Percentiles rank a stretch among this genome's conserved stretches.
phyloP scores from a whole-genome alignment of 1,284 basidiomycete genomes.

The Pseudozyma thailandica region DNA sequence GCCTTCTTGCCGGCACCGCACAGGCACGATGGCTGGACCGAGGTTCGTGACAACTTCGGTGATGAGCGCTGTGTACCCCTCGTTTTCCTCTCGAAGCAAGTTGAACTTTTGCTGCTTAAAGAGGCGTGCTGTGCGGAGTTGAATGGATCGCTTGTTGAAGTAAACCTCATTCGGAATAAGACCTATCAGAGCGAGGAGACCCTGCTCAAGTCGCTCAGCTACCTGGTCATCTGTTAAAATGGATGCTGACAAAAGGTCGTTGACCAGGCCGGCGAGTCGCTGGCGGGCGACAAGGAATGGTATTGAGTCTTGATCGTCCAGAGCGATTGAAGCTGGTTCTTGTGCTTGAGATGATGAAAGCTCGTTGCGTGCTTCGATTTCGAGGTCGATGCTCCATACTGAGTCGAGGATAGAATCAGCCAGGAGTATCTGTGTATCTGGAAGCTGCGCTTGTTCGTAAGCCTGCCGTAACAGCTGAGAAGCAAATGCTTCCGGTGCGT shows the following conservation, averaged over 20 bases:
- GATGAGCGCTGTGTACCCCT: conserved; percentile 93
- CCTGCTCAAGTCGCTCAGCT: conserved; percentile 47
- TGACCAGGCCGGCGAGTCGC: conserved; percentile 27
- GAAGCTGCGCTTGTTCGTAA: background rate
- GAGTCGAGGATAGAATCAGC: conserved; percentile 52
- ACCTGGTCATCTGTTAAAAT: conserved; percentile 18
- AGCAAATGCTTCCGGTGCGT: conserved; percentile 6
- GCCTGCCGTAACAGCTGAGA: conserved; percentile 3
- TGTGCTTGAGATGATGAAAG: conserved; percentile 6
- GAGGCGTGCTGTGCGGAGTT: conserved; percentile 63
- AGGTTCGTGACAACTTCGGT: conserved; percentile 83
- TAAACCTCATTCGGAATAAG: conserved; percentile 51
- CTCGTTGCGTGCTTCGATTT: conserved; percentile 58
- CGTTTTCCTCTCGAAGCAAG: conserved; percentile 92
- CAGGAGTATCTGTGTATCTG: background rate
- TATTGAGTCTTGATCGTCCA: conserved; percentile 15
- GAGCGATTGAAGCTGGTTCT: conserved; percentile 4
- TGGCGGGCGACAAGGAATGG: conserved; percentile 29
- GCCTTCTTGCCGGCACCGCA: conserved; percentile 70
- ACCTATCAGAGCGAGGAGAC: conserved; percentile 47
- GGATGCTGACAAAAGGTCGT: conserved; percentile 21
- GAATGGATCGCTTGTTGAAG: conserved; percentile 58
- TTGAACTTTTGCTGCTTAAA: conserved; percentile 99
- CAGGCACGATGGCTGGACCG: conserved; percentile 75
- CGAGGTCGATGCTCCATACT: conserved; percentile 60